These are phyloP conservation scores for Penicillium cosmopolitanum DNA, from an alignment of 495 filamentous ascomycete genomes.

Conservation along the genomic window DNA sequence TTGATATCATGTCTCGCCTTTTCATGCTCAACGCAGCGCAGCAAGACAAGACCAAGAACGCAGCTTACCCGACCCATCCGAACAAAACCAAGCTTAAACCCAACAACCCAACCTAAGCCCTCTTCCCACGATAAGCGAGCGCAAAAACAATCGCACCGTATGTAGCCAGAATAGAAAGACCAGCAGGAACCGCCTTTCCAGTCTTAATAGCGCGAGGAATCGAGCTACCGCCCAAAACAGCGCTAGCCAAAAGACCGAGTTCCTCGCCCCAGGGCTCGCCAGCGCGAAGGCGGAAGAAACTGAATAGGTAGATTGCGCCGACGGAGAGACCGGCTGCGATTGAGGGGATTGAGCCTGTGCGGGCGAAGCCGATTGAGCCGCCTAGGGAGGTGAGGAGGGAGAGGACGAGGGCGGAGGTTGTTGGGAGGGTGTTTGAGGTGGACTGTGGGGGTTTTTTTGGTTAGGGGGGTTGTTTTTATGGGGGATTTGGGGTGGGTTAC, in stretches of 20 bases:
- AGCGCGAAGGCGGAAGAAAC: conserved; percentile 40
- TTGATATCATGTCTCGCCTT: too few relatives aligned
- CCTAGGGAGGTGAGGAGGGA: conserved; percentile 82
- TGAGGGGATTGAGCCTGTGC: conserved; percentile 84
- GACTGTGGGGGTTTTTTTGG: conserved; percentile 3
- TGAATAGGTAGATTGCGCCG: conserved; percentile 63
- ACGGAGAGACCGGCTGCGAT: conserved; percentile 81
- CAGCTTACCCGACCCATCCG: neutral
- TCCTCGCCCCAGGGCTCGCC: conserved; percentile 73
- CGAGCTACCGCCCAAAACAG: conserved; percentile 78
- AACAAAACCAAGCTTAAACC: conserved; percentile 2
- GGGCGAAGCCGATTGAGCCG: conserved; percentile 80
- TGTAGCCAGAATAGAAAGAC: conserved; percentile 66
- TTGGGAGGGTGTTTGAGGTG: conserved; percentile 19
- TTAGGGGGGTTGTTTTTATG: conserved; percentile 2
- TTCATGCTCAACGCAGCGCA: neutral
- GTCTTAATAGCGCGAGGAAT: conserved; percentile 83
- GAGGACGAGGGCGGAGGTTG: conserved; percentile 68
- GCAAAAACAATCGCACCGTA: conserved; percentile 73
- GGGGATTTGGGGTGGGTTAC: conserved; percentile 11
- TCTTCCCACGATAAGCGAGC: conserved; percentile 44
- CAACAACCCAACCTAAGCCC: conserved; percentile 15
- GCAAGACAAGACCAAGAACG: neutral
- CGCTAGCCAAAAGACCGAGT: conserved; percentile 74
- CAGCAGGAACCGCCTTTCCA: conserved; percentile 75